Base-by-base conservation (phyloP, 2,329 filamentous ascomycete species). In the Diaporthe vaccinii region DNA sequence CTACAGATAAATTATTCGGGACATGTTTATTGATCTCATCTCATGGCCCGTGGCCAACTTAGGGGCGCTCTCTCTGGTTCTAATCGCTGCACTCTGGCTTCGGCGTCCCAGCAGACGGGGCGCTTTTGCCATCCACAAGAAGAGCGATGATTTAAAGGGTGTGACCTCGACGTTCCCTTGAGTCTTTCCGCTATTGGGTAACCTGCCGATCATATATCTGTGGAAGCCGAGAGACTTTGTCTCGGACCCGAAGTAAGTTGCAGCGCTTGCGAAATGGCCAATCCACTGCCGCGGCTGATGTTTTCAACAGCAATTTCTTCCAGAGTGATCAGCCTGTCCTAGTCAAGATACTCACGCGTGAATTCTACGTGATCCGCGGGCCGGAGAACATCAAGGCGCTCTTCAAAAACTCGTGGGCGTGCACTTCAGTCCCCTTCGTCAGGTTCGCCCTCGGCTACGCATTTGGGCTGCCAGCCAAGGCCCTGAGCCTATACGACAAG, bases 361-460 rank as follows among this genome's bases (percentile, higher is more conserved):
- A 62, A 4, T 62, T 62, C n/a, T 62, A 44, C 59, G 59, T 22
- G 10, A 5, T 62, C 1, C 14, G 59, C 7, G 59, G 59, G 8
- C n/a, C 59, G 10, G 36, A 44, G n/a, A 44, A 44, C n/a, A 17
- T 62, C 39, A 62, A 44, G 4, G 59, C n/a, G 8, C 39, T 62
- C 3, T 62, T 62, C 39, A 62, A 15, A 22, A 28, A 9, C n/a
- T 62, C 59, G 1, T 62, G n/a, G 39, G 36, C 15, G 4, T 62
- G 59, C 59, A 44, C 36, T 1, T 62, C 59, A n/a, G 22, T 62
- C 39, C 59, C 59, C 25, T 62, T 62, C n/a, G 59, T 62, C 59
- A 62, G 44, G 39, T 62, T 62, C n/a, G 59, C 59, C 7, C 59
- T 62, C 15, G 59, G 59, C 3, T 12, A 28, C 15, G 59, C 59